Evolutionary conservation across 1,284 basidiomycete species (phyloP).

Genomic region (Austropuccinia psidii): DNA sequence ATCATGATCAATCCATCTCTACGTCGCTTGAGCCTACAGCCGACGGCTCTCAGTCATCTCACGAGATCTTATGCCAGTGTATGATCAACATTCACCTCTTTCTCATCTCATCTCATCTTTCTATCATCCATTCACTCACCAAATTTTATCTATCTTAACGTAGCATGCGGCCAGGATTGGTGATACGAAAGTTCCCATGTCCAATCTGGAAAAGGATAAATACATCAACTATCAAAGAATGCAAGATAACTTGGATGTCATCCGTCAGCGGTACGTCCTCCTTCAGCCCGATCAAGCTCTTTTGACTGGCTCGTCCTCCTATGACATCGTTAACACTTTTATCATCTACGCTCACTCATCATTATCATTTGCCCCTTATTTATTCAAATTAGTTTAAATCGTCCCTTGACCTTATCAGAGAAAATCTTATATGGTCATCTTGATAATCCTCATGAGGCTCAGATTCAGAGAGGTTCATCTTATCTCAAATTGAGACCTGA

Average conservation of each 20-base stretch:
- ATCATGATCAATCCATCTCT: conserved; percentile 44
- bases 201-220: conserved; percentile 68
- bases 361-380: neutral
- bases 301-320: neutral
- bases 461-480: conserved; percentile 75
- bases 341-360: conserved; percentile 19
- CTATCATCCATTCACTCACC: conserved; percentile 49
- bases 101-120: conserved; percentile 45
- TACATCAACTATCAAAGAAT: conserved; percentile 98
- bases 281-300: neutral
- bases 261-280: conserved; percentile 65
- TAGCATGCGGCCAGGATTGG: conserved; percentile 63
- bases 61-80: conserved; percentile 38
- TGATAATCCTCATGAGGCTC: conserved; percentile 82
- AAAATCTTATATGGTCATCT: conserved; percentile 99
- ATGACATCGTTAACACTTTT: neutral
- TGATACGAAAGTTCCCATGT: conserved; percentile 88
- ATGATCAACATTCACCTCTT: no score
- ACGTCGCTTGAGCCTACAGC: conserved; percentile 38
- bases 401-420: conserved; percentile 91
- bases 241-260: conserved; percentile 81
- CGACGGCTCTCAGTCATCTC: conserved; percentile 43
- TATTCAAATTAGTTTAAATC: conserved; percentile 61
- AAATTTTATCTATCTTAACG: conserved; percentile 48
- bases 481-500: conserved; percentile 95